Evolutionary conservation across 768 basidiomycete genomes (phyloP), one percentile per base, ranked within the genome.

Genomic region (Kondoa subrosea): DNA sequence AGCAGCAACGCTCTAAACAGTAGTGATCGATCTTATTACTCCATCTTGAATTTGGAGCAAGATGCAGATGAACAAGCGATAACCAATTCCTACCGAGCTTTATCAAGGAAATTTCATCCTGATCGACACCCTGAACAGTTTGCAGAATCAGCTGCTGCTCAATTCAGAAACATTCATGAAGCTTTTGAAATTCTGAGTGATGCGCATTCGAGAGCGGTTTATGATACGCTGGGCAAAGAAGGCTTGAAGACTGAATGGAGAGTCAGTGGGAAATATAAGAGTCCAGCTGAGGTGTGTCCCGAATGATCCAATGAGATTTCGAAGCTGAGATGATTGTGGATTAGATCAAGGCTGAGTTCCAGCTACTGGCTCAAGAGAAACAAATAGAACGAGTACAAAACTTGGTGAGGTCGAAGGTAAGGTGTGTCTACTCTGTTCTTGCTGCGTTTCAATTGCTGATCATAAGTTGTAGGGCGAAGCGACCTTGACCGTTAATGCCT

Each of bases 111-210:
- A 27, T 66, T 87, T 71, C 89, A 93, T 72, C 89, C 89, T 0
- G 89, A 93, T 81, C 86, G 85, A 74, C 87, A 90, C 68, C 81
- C 80, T 26, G 83, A 84, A 73, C 75, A 76, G 21, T 77, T 80
- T 68, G 84, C 82, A 73, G 80, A 78, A 62, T 80, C 82, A 0
- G 88, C 89, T 0, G 82, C 84, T 29, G 80, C 81, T 33, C 82
- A 82, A 63, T 90, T 91, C 70, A 80, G 86, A 21, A 83, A 85
- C 75, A 81, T 91, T 26, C 87, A 89, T 71, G 85, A 85, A 71
- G 88, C 89, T 15, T 90, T 90, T 75, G 84, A 90, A 82, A 85
- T 89, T 27, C 77, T 90, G 31, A 86, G 84, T 40, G 87, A 91
- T 68, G 70, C 72, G 30, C 71, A 76, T 25, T 73, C 73, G 69